Base-by-base conservation (phyloP, 176 grass and related monocot genomes). In the Tillandsia leiboldiana region DNA sequence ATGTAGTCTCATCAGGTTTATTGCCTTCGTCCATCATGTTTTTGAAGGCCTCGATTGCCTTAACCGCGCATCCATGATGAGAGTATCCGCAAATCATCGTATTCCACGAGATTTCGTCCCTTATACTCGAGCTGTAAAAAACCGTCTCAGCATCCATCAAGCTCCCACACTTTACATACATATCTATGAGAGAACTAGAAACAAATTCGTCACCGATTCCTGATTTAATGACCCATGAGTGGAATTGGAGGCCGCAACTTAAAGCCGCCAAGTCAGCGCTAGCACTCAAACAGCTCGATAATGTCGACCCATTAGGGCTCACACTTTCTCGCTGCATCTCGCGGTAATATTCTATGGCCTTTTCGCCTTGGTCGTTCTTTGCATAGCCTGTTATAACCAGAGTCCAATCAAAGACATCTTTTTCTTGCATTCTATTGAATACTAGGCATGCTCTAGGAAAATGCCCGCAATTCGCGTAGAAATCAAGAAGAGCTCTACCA, bases 401-500 rank as follows among this genome's bases (percentile, higher is more conserved):
- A 65, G 76, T 77, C 79, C 53, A 83, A 8, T 76, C 70, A 71
- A 78, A 86, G 26, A 64, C 66, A 81, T 80, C 62, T 75, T 51
- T 80, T 78, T 83, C 73, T 72, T 77, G 75, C 63, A 78, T 53
- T 53, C 22, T 6, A 75, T 64, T 50, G 74, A 78, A 86, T 59
- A 82, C 62, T 49, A 77, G 2, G 7, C 10, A 8, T 11, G 77
- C 73, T 80, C 74, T 80, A 75, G 62, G 22, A 51, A 80, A 54
- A 53, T 68, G 73, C 26, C 83, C 62, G 9, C 62, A 80, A 71
- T 77, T 64, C 29, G 67, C 73, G 68, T 81, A 90, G 73, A 79
- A 82, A 72, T 86, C 83, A 69, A 83, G 58, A 63, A 81, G 54
- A 57, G 73, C 62, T 75, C 20, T 83, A 59, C 70, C 75, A 80